phyloP scores from a whole-genome alignment of 164 flowering plant species.

The Houttuynia cordata region DNA sequence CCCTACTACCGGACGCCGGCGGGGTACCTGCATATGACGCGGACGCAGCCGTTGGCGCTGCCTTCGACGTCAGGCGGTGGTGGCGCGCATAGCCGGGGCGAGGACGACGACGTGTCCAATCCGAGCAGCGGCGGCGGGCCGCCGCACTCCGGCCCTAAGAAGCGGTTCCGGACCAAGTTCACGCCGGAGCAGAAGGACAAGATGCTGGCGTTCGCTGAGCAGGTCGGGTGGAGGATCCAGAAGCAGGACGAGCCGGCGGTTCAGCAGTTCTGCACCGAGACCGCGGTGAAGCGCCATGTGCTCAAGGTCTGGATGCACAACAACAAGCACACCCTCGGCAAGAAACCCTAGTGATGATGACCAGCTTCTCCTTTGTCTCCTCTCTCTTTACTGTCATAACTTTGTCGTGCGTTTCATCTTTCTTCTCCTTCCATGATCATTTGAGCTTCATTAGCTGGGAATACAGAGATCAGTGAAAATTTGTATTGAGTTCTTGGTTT shows the following conservation, averaged over 20 bases:
- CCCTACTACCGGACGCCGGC: conserved; percentile 31
- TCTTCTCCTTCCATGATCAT: not conserved
- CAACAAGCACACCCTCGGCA: conserved; percentile 22
- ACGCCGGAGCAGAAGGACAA: conserved; percentile 38
- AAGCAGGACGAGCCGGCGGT: conserved; percentile 30
- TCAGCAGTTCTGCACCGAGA: conserved; percentile 31
- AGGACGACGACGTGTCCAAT: conserved; percentile 33
- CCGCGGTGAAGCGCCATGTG: conserved; percentile 30
- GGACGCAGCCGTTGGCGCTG: conserved; percentile 28
- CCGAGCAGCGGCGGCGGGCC: conserved; percentile 13
- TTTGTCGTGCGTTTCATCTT: not conserved
- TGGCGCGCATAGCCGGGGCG: conserved; percentile 18
- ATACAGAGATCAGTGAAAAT: not conserved
- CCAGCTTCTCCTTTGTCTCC: not conserved
- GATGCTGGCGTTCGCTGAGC: conserved; percentile 40
- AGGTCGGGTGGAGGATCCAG: conserved; percentile 37
- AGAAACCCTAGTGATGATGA: conserved; percentile 9
- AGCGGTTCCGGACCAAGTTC: conserved; percentile 39
- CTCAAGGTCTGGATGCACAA: conserved; percentile 53
- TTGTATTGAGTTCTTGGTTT: not conserved
- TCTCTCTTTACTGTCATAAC: not conserved
- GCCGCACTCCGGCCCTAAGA: conserved; percentile 9
- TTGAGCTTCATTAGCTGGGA: not conserved
- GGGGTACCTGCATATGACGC: conserved; percentile 32
- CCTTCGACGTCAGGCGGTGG: no score